phyloP scores from a whole-genome alignment of 352 stramenopile species.

The Phytopythium litorale region DNA sequence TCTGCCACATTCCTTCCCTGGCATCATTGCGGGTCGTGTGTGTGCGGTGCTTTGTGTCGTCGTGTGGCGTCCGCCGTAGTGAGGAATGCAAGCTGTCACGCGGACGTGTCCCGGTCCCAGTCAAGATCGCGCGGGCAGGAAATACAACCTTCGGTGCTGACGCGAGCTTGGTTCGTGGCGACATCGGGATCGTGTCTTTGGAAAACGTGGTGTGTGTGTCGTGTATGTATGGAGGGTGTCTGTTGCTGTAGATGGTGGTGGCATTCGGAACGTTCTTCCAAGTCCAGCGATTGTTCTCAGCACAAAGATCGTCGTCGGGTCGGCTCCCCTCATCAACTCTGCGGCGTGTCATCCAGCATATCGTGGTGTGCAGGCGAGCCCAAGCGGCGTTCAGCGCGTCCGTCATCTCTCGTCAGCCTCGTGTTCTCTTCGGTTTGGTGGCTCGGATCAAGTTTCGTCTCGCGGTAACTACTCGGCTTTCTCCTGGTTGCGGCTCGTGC shows the following conservation, averaged over 20 bases:
- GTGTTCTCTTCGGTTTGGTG: neutral
- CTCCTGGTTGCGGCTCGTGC: neutral
- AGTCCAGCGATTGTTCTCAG: too few relatives aligned
- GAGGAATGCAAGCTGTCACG: neutral
- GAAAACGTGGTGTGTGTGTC: neutral
- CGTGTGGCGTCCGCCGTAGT: neutral
- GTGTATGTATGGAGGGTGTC: neutral
- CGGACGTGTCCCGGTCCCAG: neutral
- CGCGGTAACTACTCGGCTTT: neutral
- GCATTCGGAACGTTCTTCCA: too few relatives aligned
- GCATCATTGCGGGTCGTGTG: neutral
- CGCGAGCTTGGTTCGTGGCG: slow-evolving; percentile 2
- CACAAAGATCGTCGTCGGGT: neutral
- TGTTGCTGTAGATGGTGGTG: neutral
- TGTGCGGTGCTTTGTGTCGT: neutral
- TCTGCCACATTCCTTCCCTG: neutral
- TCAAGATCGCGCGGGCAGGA: neutral
- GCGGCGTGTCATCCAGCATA: neutral
- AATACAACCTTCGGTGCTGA: slow-evolving; percentile 1
- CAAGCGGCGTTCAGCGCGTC: too few relatives aligned
- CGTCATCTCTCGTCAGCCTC: too few relatives aligned
- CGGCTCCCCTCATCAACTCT: neutral
- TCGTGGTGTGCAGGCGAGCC: neutral
- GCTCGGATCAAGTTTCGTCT: neutral
- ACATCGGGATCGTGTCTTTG: neutral